phyloP scores from a whole-genome alignment of 2,329 filamentous ascomycete genomes.

The Sordariomycetes sp. region DNA sequence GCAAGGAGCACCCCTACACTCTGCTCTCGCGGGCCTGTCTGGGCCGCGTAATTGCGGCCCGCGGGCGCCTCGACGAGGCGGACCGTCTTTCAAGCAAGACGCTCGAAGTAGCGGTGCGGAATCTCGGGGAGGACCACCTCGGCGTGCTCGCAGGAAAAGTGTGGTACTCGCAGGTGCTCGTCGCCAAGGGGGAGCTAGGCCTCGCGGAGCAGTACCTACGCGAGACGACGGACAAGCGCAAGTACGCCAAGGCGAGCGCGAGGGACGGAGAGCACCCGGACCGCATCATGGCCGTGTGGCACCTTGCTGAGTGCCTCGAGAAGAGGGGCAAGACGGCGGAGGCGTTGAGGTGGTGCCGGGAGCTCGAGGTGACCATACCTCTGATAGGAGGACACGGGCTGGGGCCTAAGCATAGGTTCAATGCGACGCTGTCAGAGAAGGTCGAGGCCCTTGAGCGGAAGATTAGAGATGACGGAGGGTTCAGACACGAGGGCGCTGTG shows the following conservation, averaged over 20 bases:
- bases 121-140: neutral
- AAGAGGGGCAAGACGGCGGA: neutral
- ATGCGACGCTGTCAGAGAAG: neutral
- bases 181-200: neutral
- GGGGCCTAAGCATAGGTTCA: neutral
- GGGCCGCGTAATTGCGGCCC: neutral
- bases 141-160: neutral
- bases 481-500: neutral
- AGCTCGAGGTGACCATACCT: neutral
- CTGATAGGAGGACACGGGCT: neutral
- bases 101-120: neutral
- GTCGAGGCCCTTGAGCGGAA: neutral
- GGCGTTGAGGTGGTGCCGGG: neutral
- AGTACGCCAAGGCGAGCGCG: neutral
- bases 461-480: neutral
- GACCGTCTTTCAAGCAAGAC: neutral
- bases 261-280: neutral
- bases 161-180: neutral
- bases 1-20: conserved; percentile 8
- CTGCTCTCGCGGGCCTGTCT: conserved; percentile 5
- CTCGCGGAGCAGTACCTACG: neutral
- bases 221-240: neutral
- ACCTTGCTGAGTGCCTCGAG: neutral
- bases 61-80: neutral
- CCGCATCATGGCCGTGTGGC: neutral